Evolutionary conservation across 164 flowering plant genomes (phyloP), one percentile per base, ranked within the genome.

Genomic region (Vitis riparia): DNA sequence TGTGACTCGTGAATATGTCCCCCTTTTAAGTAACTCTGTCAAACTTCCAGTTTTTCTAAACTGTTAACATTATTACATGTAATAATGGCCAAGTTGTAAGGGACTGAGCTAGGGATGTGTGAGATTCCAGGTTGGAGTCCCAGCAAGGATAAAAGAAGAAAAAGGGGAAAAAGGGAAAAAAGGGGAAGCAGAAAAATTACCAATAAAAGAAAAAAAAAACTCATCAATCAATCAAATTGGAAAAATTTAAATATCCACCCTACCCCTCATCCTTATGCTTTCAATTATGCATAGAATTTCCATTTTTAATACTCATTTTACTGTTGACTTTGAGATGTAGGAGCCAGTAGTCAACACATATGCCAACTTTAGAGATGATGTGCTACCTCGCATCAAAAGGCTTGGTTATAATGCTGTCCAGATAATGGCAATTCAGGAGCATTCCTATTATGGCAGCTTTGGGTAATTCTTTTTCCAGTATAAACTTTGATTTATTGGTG

Each of bases 401-500:
- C 97, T 93, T 58, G 99, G 99, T 66, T 96, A 96, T 63, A 96
- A 96, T 87, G 95, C 98, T 76, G 97, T 96, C 72, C 99, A 96
- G 81, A 82, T 96, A 65, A 96, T 96, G 99, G 99, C 99, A 63
- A 88, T 96, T 73, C 99, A 96, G 79, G 99, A 96, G 82, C 99
- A 96, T 71, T 93, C 99, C 62, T 96, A 96, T 74, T 96, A 96
- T 89, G 99, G 90, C 56, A 90, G 99, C 79, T 96, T 96, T 84
- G 99, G 99, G 99, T 93, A 91, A 73, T 27, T 49, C 67, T 62
- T 73, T 51, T 49, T 9, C 12, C 19, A 16, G 4, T 14, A 17
- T 29, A 55, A 30, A 30, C 59, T 57, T 62, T 29, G 14, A 44
- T 13, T 23, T 56, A 32, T 47, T 55, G 7, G 5, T 55, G 5